A percentile compares a stretch with the other conserved stretches of the same genome.
These are phyloP conservation scores for Sclerotinia sclerotiorum DNA, from an alignment of 2,329 filamentous ascomycete species.

Conservation along the genomic window DNA sequence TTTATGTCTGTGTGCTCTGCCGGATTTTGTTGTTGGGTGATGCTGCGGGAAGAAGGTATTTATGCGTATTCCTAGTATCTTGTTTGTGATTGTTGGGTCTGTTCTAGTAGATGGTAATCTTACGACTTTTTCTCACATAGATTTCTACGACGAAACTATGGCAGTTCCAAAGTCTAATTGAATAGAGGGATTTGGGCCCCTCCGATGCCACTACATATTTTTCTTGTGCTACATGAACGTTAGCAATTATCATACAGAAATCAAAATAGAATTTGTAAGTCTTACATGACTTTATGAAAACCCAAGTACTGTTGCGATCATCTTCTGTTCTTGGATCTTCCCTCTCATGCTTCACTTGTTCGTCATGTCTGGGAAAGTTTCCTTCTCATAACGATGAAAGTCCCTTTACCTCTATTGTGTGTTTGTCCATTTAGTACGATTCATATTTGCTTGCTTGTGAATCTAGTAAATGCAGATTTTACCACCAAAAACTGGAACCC, in stretches of 20 bases:
- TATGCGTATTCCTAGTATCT: neutral
- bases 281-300: neutral
- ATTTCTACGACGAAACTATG: neutral
- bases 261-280: neutral
- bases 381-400: neutral
- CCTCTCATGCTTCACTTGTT: neutral
- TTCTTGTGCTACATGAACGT: neutral
- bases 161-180: neutral
- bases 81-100: neutral
- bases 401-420: neutral
- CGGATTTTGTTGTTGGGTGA: neutral
- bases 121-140: neutral
- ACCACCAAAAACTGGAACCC: slow-evolving; percentile 1
- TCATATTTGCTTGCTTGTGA: neutral
- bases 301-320: rapidly evolving
- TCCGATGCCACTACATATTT: neutral
- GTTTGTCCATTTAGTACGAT: neutral
- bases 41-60: neutral
- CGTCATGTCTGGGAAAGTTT: neutral
- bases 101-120: neutral
- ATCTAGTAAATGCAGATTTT: neutral
- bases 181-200: too few relatives aligned
- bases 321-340: neutral
- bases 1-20: neutral
- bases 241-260: neutral